These are phyloP conservation scores for Suaeda aralocaspica DNA, from an alignment of 148 eudicot genomes.

Conservation along the genomic window DNA sequence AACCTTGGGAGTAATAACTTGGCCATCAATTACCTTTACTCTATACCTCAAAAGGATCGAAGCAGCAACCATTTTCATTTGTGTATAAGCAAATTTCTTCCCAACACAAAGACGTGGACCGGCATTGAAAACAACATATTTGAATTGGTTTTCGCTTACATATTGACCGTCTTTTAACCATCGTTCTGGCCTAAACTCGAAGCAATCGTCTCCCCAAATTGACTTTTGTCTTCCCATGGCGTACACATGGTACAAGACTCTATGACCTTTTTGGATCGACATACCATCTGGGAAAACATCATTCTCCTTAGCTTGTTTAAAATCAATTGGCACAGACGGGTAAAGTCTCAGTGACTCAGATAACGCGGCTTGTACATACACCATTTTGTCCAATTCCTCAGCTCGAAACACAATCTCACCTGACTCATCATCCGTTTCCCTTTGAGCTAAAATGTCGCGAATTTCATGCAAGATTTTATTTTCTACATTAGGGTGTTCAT, in stretches of 20 bases:
- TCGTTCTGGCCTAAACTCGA: constrained; percentile 41
- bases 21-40: constrained; percentile 40
- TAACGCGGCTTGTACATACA: constrained; percentile 49
- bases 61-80: constrained; percentile 54
- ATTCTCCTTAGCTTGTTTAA: constrained; percentile 45
- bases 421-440: neutral
- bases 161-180: constrained; percentile 43
- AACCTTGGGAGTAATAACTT: constrained; percentile 32
- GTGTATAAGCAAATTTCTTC: constrained; percentile 48
- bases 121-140: constrained; percentile 43
- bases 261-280: constrained; percentile 25
- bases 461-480: constrained; percentile 34
- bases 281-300: constrained; percentile 48
- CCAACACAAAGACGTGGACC: constrained; percentile 53
- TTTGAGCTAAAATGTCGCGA: constrained; percentile 17
- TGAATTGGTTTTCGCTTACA: constrained; percentile 39
- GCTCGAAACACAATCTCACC: constrained; percentile 25
- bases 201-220: constrained; percentile 43
- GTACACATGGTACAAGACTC: constrained; percentile 43
- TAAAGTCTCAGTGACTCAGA: constrained; percentile 47
- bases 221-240: constrained; percentile 39
- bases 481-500: constrained; percentile 38
- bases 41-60: constrained; percentile 40
- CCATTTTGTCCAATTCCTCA: constrained; percentile 45
- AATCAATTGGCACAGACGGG: constrained; percentile 52